phyloP scores from a whole-genome alignment of 768 basidiomycete genomes.

The Trametes cinnabarina region DNA sequence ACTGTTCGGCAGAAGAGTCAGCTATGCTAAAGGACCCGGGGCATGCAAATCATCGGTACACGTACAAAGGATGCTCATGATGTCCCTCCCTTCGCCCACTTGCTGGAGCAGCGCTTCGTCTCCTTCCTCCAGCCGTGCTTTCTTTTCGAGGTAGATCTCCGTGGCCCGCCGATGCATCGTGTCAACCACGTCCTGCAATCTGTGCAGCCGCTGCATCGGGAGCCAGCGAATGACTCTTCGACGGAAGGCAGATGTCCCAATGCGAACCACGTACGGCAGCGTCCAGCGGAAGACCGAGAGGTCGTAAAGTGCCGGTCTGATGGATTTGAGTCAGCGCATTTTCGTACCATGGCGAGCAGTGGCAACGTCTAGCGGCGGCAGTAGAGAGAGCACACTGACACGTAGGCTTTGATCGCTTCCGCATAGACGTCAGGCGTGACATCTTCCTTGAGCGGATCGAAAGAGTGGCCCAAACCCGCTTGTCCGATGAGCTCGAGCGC shows the following conservation, averaged over 20 bases:
- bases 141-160: conserved; percentile 40
- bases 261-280: conserved; percentile 42
- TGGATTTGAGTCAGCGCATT: conserved; percentile 14
- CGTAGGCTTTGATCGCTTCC: conserved; percentile 27
- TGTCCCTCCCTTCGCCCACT: conserved; percentile 40
- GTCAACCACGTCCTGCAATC: conserved; percentile 45
- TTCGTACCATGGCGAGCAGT: neutral
- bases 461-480: conserved; percentile 27
- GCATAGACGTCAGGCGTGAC: conserved; percentile 23
- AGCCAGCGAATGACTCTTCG: conserved; percentile 42
- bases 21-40: neutral
- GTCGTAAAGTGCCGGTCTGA: conserved; percentile 45
- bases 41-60: neutral
- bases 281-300: conserved; percentile 48
- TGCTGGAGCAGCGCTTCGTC: conserved; percentile 27
- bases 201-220: conserved; percentile 40
- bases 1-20: conserved; percentile 11
- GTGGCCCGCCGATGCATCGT: conserved; percentile 44
- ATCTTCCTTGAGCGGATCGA: conserved; percentile 24
- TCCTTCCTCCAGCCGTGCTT: conserved; percentile 26
- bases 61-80: conserved; percentile 40
- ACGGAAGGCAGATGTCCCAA: conserved; percentile 44
- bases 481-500: conserved; percentile 29
- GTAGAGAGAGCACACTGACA: conserved; percentile 16
- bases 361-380: neutral